A percentile compares a stretch with the other conserved stretches of the same genome.
Conservation (phyloP, 2,329 filamentous ascomycete genomes). For the Aspergillus sp. region DNA sequence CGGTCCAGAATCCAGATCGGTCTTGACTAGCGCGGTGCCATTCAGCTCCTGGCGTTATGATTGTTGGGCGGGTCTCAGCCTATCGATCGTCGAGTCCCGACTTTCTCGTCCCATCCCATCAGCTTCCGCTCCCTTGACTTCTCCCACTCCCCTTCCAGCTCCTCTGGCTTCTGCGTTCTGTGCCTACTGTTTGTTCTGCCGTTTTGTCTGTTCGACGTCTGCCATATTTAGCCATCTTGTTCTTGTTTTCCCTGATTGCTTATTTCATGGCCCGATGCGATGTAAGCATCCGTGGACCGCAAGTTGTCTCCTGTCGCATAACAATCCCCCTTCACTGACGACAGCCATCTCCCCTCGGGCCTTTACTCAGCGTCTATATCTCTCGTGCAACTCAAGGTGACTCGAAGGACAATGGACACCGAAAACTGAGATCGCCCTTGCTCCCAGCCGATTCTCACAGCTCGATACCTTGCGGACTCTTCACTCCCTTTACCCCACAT, state of each 20-base stretch:
- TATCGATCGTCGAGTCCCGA: slow-evolving; percentile 8
- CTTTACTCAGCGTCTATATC: background rate
- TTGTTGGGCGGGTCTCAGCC: slow-evolving; percentile 13
- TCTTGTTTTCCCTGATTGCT: slow-evolving; percentile 19
- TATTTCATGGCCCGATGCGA: slow-evolving; percentile 27
- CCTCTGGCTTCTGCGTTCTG: slow-evolving; percentile 12
- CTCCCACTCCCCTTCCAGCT: slow-evolving; percentile 4
- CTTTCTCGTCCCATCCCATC: slow-evolving; percentile 12
- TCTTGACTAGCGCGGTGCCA: slow-evolving; percentile 3
- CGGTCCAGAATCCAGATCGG: slow-evolving; percentile 1
- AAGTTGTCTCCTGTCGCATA: slow-evolving; percentile 22
- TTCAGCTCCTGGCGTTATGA: slow-evolving; percentile 5
- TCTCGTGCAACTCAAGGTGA: background rate
- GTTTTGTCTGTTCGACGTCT: slow-evolving; percentile 19
- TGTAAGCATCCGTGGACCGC: slow-evolving; percentile 27
- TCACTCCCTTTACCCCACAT: slow-evolving; percentile 17
- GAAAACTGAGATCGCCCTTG: slow-evolving; percentile 9
- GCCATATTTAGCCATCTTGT: background rate
- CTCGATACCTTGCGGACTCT: slow-evolving; percentile 10
- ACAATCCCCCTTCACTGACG: slow-evolving; percentile 10
- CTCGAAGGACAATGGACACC: slow-evolving; percentile 16
- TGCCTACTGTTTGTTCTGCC: slow-evolving; percentile 17
- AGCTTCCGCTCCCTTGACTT: slow-evolving; percentile 2
- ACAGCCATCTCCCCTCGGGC: background rate
- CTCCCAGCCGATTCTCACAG: slow-evolving; percentile 4